Percentiles rank a stretch among this genome's conserved stretches.
phyloP scores from a whole-genome alignment of 495 filamentous ascomycete species.

The Venustampulla echinocandica region DNA sequence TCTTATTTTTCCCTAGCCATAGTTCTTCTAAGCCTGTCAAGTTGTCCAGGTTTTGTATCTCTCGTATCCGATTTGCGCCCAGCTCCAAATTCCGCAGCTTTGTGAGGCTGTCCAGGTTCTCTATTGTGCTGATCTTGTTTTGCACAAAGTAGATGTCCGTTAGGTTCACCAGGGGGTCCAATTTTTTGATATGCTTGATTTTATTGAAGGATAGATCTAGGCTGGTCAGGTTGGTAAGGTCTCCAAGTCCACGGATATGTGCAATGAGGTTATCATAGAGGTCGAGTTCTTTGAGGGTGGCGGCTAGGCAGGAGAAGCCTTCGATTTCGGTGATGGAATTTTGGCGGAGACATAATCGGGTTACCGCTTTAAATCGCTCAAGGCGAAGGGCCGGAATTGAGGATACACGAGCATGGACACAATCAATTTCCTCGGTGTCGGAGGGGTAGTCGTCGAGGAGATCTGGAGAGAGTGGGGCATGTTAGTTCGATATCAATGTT shows the following conservation, averaged over 20 bases:
- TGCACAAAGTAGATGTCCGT: conserved; percentile 89
- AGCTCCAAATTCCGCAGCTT: conserved; percentile 78
- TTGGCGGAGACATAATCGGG: conserved; percentile 85
- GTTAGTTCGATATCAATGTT: neutral
- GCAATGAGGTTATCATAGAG: conserved; percentile 97
- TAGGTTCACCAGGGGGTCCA: conserved; percentile 69
- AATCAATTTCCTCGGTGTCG: conserved; percentile 71
- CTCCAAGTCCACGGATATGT: conserved; percentile 76
- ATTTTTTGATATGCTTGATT: conserved; percentile 94
- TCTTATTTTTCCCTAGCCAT: conserved; percentile 98
- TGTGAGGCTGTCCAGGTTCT: conserved; percentile 67
- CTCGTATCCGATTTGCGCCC: conserved; percentile 82
- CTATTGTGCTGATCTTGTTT: conserved; percentile 85
- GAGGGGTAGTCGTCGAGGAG: conserved; percentile 44
- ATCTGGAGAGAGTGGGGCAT: conserved; percentile 29
- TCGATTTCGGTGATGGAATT: conserved; percentile 79
- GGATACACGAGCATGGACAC: conserved; percentile 73
- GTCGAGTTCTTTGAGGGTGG: conserved; percentile 72
- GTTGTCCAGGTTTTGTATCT: conserved; percentile 78
- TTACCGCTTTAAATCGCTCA: conserved; percentile 70
- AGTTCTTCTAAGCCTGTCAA: conserved; percentile 72
- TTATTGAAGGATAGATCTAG: conserved; percentile 98
- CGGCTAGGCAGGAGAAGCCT: conserved; percentile 52
- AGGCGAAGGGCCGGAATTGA: conserved; percentile 72
- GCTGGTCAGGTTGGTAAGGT: conserved; percentile 60